Percentiles rank a stretch among this genome's conserved stretches.
Evolutionary conservation across 1,284 basidiomycete species (phyloP).

Genomic region (Sanguinoderma infundibulare): DNA sequence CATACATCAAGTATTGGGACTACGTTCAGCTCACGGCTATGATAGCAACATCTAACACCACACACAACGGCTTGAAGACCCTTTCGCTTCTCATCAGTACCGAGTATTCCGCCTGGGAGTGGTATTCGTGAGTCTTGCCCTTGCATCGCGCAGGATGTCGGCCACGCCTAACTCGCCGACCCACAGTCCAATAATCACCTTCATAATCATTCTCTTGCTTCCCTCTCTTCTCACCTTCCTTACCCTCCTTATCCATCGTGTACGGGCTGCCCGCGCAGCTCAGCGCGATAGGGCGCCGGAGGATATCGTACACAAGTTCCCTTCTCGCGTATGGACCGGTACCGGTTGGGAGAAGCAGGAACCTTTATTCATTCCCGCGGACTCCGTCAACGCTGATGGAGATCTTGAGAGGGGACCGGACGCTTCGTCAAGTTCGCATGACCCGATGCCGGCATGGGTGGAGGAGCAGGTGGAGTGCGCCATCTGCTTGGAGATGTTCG

Average conservation of each 20-base stretch:
- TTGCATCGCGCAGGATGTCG: background rate
- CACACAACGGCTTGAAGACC: conserved; percentile 72
- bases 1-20: conserved; percentile 76
- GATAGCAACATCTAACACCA: conserved; percentile 73
- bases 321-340: conserved; percentile 83
- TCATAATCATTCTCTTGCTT: conserved; percentile 79
- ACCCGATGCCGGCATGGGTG: conserved; percentile 65
- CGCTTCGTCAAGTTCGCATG: conserved; percentile 31
- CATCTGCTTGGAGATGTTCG: conserved; percentile 88
- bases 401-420: conserved; percentile 37
- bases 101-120: conserved; percentile 81
- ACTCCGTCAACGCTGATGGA: conserved; percentile 31
- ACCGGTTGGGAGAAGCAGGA: conserved; percentile 78
- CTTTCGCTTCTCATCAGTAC: conserved; percentile 78
- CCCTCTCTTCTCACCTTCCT: conserved; percentile 82
- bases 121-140: conserved; percentile 72
- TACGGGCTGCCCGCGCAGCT: conserved; percentile 75
- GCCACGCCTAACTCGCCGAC: background rate
- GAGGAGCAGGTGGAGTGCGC: conserved; percentile 82
- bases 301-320: conserved; percentile 72
- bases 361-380: conserved; percentile 31
- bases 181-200: conserved; percentile 75
- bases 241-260: conserved; percentile 80
- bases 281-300: conserved; percentile 83
- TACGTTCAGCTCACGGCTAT: conserved; percentile 62